phyloP scores from a whole-genome alignment of 495 filamentous ascomycete genomes.

The Xylaria telfairii region DNA sequence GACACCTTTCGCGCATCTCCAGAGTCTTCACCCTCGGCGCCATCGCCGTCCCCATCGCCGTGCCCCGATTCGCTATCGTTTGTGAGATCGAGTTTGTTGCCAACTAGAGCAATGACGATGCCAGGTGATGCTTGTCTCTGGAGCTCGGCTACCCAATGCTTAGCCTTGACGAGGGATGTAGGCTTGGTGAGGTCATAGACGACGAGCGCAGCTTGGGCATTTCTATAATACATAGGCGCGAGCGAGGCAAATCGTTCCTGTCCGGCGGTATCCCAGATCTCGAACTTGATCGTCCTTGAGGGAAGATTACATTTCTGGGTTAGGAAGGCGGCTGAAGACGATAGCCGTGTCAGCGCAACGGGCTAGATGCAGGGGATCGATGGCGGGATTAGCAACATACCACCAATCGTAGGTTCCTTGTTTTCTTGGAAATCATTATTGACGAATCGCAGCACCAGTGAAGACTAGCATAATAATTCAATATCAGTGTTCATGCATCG shows the following conservation, averaged over 20 bases:
- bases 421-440: slow-evolving; percentile 99
- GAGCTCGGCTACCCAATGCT: slow-evolving; percentile 98
- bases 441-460: slow-evolving; percentile 95
- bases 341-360: slow-evolving; percentile 18
- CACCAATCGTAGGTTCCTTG: slow-evolving; percentile 99
- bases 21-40: slow-evolving; percentile 63
- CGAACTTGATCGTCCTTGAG: slow-evolving; percentile 96
- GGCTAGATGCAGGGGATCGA: slow-evolving; percentile 8
- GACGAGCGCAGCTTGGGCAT: slow-evolving; percentile 96
- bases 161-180: slow-evolving; percentile 91
- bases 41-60: slow-evolving; percentile 43
- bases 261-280: slow-evolving; percentile 99
- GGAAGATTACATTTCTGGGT: slow-evolving; percentile 98
- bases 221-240: slow-evolving; percentile 99
- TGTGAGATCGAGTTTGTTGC: slow-evolving; percentile 93
- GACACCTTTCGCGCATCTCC: slow-evolving; percentile 85
- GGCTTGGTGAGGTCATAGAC: slow-evolving; percentile 99
- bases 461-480: slow-evolving; percentile 68
- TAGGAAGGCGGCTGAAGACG: slow-evolving; percentile 82
- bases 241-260: slow-evolving; percentile 97
- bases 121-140: slow-evolving; percentile 97
- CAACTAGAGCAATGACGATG: slow-evolving; percentile 96
- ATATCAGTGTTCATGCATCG: slow-evolving; percentile 31
- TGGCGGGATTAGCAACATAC: slow-evolving; percentile 57
- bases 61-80: slow-evolving; percentile 58